Evolutionary conservation across 2,329 filamentous ascomycete species (phyloP).

Genomic region (Exophiala oligosperma): DNA sequence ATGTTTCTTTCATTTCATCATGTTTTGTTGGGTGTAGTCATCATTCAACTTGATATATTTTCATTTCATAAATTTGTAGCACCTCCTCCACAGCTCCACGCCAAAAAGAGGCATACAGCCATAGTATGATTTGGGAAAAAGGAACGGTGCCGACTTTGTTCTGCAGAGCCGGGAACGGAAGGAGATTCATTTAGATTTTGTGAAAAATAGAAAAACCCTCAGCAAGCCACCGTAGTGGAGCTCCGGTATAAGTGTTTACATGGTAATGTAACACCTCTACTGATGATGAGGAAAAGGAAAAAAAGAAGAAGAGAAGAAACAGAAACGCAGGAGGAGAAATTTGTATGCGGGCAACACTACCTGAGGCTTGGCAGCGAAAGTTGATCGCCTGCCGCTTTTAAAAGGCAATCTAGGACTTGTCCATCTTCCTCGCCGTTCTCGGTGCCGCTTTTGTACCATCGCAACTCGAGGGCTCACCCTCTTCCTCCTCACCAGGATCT

Average conservation of each 20-base stretch:
- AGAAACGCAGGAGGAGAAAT: slow-evolving; percentile 7
- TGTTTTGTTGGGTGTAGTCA: too few relatives aligned
- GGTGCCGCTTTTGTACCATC: too few relatives aligned
- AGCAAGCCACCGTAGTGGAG: slow-evolving; percentile 51
- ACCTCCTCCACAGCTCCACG: slow-evolving; percentile 50
- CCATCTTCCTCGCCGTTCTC: too few relatives aligned
- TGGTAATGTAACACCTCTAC: slow-evolving; percentile 52
- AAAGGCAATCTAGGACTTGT: too few relatives aligned
- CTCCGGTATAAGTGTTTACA: slow-evolving; percentile 50
- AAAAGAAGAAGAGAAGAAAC: slow-evolving; percentile 31
- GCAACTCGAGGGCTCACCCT: too few relatives aligned
- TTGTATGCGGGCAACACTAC: slow-evolving; percentile 5
- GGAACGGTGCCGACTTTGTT: slow-evolving; percentile 37
- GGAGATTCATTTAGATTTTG: slow-evolving; percentile 41
- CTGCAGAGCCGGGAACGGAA: slow-evolving; percentile 53
- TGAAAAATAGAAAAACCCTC: slow-evolving; percentile 47
- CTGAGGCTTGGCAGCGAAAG: too few relatives aligned
- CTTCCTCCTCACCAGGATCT: too few relatives aligned
- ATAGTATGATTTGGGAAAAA: slow-evolving; percentile 45
- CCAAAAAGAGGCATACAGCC: slow-evolving; percentile 43
- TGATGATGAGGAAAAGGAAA: slow-evolving; percentile 48
- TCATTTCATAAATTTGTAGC: slow-evolving; percentile 34
- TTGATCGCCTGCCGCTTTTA: neutral
- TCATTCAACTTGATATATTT: neutral
- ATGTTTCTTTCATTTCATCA: neutral